Conservation (phyloP, 1,284 basidiomycete genomes). For the Golubevia pallescens region DNA sequence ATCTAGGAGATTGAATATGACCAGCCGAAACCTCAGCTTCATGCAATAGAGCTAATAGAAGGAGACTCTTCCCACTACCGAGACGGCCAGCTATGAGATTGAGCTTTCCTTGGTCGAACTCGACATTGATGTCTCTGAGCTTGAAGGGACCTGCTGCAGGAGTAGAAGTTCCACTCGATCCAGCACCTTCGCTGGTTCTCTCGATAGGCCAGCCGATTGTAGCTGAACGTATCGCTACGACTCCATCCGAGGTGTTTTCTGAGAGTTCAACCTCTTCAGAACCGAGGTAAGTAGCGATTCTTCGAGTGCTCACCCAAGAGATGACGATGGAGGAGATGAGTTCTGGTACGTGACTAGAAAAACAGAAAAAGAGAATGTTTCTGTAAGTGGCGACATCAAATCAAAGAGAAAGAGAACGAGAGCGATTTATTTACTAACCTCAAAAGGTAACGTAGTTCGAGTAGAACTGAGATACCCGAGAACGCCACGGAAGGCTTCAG, state of each 20-base stretch:
- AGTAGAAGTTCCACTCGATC: not conserved
- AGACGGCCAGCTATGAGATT: conserved; percentile 2
- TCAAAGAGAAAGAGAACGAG: conserved; percentile 1
- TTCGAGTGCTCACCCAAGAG: not conserved
- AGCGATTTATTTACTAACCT: conserved; percentile 3
- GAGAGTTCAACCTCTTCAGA: conserved; percentile 8
- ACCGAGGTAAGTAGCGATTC: conserved; percentile 5
- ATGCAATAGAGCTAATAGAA: conserved; percentile 5
- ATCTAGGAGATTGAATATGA: conserved; percentile 4
- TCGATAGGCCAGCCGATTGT: conserved; percentile 4
- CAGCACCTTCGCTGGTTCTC: not conserved
- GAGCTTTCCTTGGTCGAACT: not conserved
- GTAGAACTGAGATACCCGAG: conserved; percentile 7
- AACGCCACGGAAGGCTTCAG: conserved; percentile 8
- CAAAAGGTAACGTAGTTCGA: conserved; percentile 2
- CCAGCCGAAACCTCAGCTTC: conserved; percentile 8
- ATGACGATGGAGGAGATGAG: not conserved
- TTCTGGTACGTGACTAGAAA: not conserved
- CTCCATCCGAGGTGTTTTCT: not conserved
- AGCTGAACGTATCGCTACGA: conserved; percentile 1
- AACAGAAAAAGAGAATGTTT: not conserved
- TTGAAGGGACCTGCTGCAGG: not conserved
- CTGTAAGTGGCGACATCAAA: not conserved
- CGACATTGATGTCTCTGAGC: conserved; percentile 8
- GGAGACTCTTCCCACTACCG: conserved; percentile 8